Percentiles rank a stretch among this genome's conserved stretches.
Evolutionary conservation across 2,329 filamentous ascomycete species (phyloP).

Genomic region (Daldinia sp.): DNA sequence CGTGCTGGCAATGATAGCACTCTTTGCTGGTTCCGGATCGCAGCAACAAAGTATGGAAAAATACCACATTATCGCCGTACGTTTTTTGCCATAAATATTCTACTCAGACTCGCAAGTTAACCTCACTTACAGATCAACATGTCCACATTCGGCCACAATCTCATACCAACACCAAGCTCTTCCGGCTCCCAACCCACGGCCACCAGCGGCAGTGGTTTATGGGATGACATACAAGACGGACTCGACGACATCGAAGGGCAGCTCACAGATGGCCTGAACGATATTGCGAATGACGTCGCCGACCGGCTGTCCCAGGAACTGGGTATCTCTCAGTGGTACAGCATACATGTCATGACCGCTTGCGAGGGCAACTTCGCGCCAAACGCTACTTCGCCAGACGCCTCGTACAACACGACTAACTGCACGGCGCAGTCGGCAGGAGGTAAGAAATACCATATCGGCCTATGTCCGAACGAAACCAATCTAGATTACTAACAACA

Average conservation of each 20-base stretch:
- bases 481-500: conserved; percentile 14
- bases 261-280: conserved; percentile 51
- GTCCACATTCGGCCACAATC: conserved; percentile 51
- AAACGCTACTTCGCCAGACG: conserved; percentile 50
- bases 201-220: conserved; percentile 37
- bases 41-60: conserved; percentile 49
- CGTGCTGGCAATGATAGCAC: conserved; percentile 48
- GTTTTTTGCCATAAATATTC: conserved; percentile 16
- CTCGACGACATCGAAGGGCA: conserved; percentile 40
- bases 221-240: conserved; percentile 39
- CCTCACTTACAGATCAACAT: conserved; percentile 50
- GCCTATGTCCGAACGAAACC: no score
- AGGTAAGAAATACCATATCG: conserved; percentile 48
- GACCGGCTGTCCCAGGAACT: conserved; percentile 54
- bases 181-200: conserved; percentile 38
- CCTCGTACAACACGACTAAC: conserved; percentile 54
- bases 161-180: conserved; percentile 44
- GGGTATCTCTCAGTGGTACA: conserved; percentile 61
- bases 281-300: conserved; percentile 51
- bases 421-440: conserved; percentile 53
- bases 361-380: conserved; percentile 58
- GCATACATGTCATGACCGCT: conserved; percentile 57
- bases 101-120: conserved; percentile 8
- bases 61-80: conserved; percentile 51
- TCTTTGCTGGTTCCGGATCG: conserved; percentile 51